Percentiles rank a stretch among this genome's conserved stretches.
Evolutionary conservation across 495 filamentous ascomycete genomes (phyloP).

Genomic region (Trichoderma asperelloides): DNA sequence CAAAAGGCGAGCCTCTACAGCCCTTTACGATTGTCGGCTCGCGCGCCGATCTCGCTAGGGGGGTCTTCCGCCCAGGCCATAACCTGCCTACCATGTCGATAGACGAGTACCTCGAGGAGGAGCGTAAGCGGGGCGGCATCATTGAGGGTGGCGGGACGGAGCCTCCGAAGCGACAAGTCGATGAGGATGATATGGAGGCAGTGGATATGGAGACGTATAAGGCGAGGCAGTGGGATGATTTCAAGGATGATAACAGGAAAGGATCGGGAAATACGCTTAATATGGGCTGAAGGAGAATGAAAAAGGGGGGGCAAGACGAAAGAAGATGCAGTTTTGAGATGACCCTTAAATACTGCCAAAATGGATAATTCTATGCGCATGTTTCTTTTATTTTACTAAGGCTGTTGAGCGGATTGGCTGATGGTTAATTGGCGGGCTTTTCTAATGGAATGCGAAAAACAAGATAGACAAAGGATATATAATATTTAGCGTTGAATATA

Average conservation of each 20-base stretch:
- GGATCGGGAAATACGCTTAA: slow-evolving; percentile 84
- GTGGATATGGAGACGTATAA: slow-evolving; percentile 88
- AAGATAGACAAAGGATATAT: background rate
- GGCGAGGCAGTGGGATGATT: slow-evolving; percentile 93
- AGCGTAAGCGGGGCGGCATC: slow-evolving; percentile 75
- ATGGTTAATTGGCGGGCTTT: background rate
- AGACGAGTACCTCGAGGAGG: slow-evolving; percentile 94
- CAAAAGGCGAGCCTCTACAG: slow-evolving; percentile 75
- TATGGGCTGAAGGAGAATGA: slow-evolving; percentile 46
- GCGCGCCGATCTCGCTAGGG: slow-evolving; percentile 65
- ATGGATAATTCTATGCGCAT: background rate
- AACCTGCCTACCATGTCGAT: slow-evolving; percentile 96
- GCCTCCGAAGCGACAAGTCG: slow-evolving; percentile 57
- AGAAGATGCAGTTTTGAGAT: background rate
- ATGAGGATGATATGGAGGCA: slow-evolving; percentile 82
- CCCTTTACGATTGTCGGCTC: slow-evolving; percentile 82
- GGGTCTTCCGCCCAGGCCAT: slow-evolving; percentile 85
- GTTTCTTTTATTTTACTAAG: background rate
- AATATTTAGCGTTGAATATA: background rate
- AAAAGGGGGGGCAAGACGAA: background rate
- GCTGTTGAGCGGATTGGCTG: background rate
- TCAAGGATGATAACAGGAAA: slow-evolving; percentile 77
- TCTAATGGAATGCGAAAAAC: background rate
- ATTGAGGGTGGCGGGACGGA: slow-evolving; percentile 84
- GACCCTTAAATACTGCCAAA: background rate